A percentile compares a stretch with the other conserved stretches of the same genome.
These are phyloP conservation scores for Neoascochyta sp. DNA, from an alignment of 2,329 filamentous ascomycete species.

Conservation along the genomic window DNA sequence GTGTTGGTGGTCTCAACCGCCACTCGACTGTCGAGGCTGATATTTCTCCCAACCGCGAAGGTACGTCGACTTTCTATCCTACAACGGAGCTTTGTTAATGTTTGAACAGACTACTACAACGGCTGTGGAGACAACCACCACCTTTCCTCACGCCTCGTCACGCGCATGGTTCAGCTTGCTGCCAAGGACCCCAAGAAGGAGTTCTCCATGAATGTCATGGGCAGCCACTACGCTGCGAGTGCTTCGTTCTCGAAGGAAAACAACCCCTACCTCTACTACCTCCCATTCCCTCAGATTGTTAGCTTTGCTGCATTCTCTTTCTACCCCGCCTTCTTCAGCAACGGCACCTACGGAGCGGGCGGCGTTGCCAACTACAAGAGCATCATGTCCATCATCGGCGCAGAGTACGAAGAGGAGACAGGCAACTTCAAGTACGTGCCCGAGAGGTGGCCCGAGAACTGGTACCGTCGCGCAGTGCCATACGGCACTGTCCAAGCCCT, in stretches of 20 bases:
- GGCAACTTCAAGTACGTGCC: slow-evolving; percentile 47
- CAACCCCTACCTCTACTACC: slow-evolving; percentile 44
- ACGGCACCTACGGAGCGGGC: slow-evolving; percentile 36
- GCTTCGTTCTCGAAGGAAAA: slow-evolving; percentile 43
- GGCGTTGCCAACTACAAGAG: slow-evolving; percentile 34
- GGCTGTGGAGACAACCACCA: slow-evolving; percentile 43
- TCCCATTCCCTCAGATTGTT: slow-evolving; percentile 43
- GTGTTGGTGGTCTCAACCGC: slow-evolving; percentile 30
- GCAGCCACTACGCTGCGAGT: slow-evolving; percentile 27
- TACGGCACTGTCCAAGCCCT: slow-evolving; percentile 44
- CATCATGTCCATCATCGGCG: slow-evolving; percentile 48
- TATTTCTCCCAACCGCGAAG: slow-evolving; percentile 28
- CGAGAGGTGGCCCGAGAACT: slow-evolving; percentile 53
- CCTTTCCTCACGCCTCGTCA: slow-evolving; percentile 24
- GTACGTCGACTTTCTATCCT: slow-evolving; percentile 34
- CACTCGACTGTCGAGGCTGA: slow-evolving; percentile 43
- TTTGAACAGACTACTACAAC: slow-evolving; percentile 37
- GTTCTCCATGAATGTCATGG: slow-evolving; percentile 28
- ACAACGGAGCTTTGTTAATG: too few relatives aligned
- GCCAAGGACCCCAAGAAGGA: slow-evolving; percentile 17
- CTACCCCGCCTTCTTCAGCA: slow-evolving; percentile 30
- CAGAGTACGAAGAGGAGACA: slow-evolving; percentile 41
- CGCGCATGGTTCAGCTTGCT: slow-evolving; percentile 11
- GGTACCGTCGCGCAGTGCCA: slow-evolving; percentile 47
- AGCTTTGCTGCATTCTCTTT: slow-evolving; percentile 44